Evolutionary conservation across 2,329 filamentous ascomycete species (phyloP).

Genomic region (Venturia effusa): DNA sequence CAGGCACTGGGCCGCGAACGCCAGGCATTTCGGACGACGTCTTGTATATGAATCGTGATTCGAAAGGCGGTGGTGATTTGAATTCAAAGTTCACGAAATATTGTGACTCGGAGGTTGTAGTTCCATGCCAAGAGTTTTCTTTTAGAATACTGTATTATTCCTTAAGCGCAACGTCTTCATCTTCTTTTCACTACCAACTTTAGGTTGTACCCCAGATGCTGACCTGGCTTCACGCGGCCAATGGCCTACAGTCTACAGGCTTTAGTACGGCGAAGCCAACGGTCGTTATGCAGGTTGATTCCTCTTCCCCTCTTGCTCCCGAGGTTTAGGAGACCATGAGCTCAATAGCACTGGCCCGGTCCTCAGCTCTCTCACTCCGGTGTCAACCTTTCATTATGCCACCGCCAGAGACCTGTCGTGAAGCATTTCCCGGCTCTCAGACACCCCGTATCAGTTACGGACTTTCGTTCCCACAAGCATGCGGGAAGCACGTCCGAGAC

Average conservation of each 20-base stretch:
- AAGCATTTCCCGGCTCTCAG: constrained; percentile 7
- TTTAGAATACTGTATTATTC: background rate
- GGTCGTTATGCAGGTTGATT: background rate
- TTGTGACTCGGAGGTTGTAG: background rate
- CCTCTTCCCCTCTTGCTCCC: background rate
- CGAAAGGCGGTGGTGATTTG: background rate
- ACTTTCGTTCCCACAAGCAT: constrained; percentile 34
- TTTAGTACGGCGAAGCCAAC: background rate
- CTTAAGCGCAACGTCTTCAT: background rate
- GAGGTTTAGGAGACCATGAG: background rate
- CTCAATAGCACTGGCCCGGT: background rate
- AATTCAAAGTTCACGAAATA: background rate
- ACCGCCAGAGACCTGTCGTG: constrained; percentile 8
- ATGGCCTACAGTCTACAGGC: background rate
- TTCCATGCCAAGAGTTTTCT: too few species aligned
- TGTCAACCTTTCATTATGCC: background rate
- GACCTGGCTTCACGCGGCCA: background rate
- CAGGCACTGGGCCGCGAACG: constrained; percentile 37
- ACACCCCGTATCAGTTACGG: constrained; percentile 37
- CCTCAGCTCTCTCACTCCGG: too few species aligned
- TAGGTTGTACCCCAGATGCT: too few species aligned
- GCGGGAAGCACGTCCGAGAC: constrained; percentile 32
- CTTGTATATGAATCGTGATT: background rate
- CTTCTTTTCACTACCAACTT: too few species aligned
- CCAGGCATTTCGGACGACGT: constrained; percentile 27